Evolutionary conservation across 1,139 yeast species (phyloP), one percentile per base, ranked within the genome.

Genomic region (Candida sp.): DNA sequence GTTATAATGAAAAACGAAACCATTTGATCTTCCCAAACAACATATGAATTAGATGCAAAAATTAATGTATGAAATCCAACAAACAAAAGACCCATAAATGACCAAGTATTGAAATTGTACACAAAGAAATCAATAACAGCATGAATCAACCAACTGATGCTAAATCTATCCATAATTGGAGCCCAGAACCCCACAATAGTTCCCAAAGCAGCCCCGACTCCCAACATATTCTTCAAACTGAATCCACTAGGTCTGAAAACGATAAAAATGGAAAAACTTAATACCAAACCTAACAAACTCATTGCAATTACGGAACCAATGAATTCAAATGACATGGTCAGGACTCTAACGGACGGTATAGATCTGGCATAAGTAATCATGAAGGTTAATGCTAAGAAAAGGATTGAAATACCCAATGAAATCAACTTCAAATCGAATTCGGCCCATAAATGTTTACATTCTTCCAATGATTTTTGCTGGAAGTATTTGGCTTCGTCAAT

Each of bases 21-120:
- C 62, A 90, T 79, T 48, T 78, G 79, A 55, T 91, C 97, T 63
- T 95, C 99, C 97, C 98, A 93, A 22, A 95, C 86, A 2, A 95
- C 86, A 56, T 80, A 95, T 0, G 98, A 91, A 64, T 95, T 95
- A 2, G 97, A 89, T 5, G 96, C 89, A 66, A 88, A 89, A 1
- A 85, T 67, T 36, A 84, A 55, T 25, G 87, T 78, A 58, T 89
- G 97, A 34, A 83, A 58, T 1, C 75, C 46, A 12, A 82, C 75
- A 44, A 87, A 70, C 1, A 75, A 50, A 35, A 82, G 64, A 3
- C 89, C 93, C 48, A 85, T 63, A 40, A 82, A 70, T 1, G 95
- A 82, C 95, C 96, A 87, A 33, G 80, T 76, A 54, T 84, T 84
- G 52, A 82, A 81, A 50, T 79, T 71, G 57, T 80, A 78, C 43